Conservation (phyloP, 73 alveolate species). For the Breviolum minutum region DNA sequence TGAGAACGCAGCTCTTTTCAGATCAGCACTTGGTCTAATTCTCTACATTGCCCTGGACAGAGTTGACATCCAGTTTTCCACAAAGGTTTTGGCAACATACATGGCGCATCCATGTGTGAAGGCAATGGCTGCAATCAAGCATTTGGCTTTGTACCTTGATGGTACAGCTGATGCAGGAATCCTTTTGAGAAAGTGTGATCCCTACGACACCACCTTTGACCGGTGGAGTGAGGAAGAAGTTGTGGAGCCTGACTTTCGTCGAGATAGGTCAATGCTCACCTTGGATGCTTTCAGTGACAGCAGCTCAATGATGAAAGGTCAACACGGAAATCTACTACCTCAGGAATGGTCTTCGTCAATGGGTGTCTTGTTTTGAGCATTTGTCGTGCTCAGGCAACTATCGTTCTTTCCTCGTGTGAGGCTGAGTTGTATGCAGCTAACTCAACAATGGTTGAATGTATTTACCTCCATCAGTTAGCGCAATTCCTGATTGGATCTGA, state of each 20-base stretch:
- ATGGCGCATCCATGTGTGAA: background rate
- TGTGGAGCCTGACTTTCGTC: background rate
- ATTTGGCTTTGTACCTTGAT: background rate
- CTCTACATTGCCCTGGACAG: background rate
- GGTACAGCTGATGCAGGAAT: background rate
- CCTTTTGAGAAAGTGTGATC: background rate
- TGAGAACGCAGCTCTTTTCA: background rate
- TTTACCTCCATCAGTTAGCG: background rate
- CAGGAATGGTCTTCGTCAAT: background rate
- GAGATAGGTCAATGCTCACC: background rate
- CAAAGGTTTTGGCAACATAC: background rate
- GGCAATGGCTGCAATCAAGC: background rate
- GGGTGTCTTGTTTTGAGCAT: background rate
- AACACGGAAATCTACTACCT: background rate
- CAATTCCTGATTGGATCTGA: background rate
- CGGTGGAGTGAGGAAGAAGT: background rate
- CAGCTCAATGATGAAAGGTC: background rate
- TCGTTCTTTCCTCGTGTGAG: background rate
- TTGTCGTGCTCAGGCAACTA: background rate
- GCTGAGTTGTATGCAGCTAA: background rate
- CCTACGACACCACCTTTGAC: background rate
- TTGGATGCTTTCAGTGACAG: background rate
- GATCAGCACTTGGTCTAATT: background rate
- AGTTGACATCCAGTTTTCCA: background rate
- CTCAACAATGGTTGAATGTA: background rate